Evolutionary conservation across 768 basidiomycete genomes (phyloP).

Genomic region (Mycena sanguinolenta): DNA sequence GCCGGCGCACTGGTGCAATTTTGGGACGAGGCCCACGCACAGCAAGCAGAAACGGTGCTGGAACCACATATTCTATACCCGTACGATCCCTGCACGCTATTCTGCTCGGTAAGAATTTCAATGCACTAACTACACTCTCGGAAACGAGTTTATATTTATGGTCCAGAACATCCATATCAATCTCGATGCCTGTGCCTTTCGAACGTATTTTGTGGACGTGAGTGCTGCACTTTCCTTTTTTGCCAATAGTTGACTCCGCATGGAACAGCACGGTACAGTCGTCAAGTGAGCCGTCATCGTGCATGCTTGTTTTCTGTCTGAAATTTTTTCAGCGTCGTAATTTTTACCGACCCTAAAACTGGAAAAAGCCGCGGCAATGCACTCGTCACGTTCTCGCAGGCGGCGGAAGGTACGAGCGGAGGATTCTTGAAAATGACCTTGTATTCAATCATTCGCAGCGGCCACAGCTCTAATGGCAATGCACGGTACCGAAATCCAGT

Average conservation of each 20-base stretch:
- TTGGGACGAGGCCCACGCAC: conserved; percentile 35
- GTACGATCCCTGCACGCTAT: conserved; percentile 35
- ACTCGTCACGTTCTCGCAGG: conserved; percentile 22
- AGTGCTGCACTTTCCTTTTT: background rate
- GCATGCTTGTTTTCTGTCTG: background rate
- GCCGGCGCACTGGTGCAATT: conserved; percentile 11
- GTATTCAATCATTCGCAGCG: background rate
- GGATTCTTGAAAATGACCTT: too few species aligned
- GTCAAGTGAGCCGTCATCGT: conserved; percentile 1
- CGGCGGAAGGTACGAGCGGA: conserved; percentile 23
- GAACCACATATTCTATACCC: conserved; percentile 5
- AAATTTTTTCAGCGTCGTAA: conserved; percentile 14
- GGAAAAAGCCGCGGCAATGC: conserved; percentile 28
- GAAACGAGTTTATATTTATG: background rate
- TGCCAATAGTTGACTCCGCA: background rate
- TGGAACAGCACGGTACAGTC: conserved; percentile 22
- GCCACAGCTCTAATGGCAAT: conserved; percentile 20
- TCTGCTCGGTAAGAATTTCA: conserved; percentile 28
- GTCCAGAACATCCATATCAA: conserved; percentile 26
- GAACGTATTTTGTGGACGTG: conserved; percentile 29
- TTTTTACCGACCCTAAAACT: conserved; percentile 11
- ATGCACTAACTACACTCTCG: background rate
- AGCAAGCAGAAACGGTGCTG: conserved; percentile 20
- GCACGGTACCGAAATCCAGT: conserved; percentile 19
- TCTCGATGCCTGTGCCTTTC: conserved; percentile 8